Evolutionary conservation across 345 rosid genomes (phyloP), one percentile per base, ranked within the genome.

Genomic region (Salix caprea): DNA sequence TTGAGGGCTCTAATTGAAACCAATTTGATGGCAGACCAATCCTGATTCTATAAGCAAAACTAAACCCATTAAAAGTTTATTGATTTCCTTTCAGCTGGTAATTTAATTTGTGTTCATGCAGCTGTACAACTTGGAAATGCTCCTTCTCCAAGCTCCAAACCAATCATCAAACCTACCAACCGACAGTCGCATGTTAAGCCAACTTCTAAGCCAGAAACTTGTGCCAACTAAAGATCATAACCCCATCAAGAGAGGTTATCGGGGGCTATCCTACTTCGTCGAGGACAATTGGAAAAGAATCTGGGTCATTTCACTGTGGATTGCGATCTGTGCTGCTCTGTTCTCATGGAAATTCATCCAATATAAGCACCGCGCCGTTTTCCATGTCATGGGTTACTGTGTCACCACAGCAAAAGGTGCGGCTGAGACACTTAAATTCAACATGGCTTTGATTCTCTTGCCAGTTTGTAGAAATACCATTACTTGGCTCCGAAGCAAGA

Each of bases 361-460:
- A 67, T 93, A 93, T 52, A 86, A 80, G 71, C 81, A 85, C 19
- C 79, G 89, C 28, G 86, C 90, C 0, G 96, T 88, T 67, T 93
- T 85, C n/a, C 77, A 86, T 56, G 90, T 90, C 8, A 74, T 93
- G 90, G 96, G 96, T 6, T 89, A 89, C 36, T 93, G 94, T 77
- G 94, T 93, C 30, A 80, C 88, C 60, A 82, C 86, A n/a, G 96
- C 97, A 4, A 91, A 91, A 73, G 97, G 96, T 39, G 91, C 86
- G 14, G 97, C 96, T 23, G 96, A 93, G 89, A 88, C 90, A 2
- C 79, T 84, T 34, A 90, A 93, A 70, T 84, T 93, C 87, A 93
- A 93, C 85, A 91, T 93, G 97, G 96, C 97, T 9, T 69, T 93
- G n/a, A 90, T 93, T 70, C 89, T 93, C 48, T 83, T 93, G 7